Conservation (phyloP, 768 basidiomycete species). For the Boletus pseudo-olivaceus region DNA sequence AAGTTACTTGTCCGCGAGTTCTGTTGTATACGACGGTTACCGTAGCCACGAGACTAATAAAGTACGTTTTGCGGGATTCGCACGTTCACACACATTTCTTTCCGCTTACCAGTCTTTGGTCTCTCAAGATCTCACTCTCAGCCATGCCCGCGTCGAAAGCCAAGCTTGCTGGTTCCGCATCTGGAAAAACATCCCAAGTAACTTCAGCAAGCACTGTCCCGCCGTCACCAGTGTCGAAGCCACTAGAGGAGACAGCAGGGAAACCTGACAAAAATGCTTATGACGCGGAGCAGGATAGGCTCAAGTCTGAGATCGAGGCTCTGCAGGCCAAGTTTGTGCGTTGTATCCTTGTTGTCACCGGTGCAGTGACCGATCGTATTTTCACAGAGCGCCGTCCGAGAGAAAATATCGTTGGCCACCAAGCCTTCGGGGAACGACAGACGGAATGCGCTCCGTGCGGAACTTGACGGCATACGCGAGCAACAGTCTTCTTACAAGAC, state of each 20-base stretch:
- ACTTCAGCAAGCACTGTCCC: slow-evolving; percentile 29
- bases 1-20: background rate
- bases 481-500: slow-evolving; percentile 77
- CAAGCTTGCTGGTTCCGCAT: slow-evolving; percentile 49
- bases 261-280: slow-evolving; percentile 85
- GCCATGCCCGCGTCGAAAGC: slow-evolving; percentile 46
- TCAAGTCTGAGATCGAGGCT: slow-evolving; percentile 81
- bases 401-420: slow-evolving; percentile 66
- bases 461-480: slow-evolving; percentile 75
- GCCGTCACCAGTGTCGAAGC: slow-evolving; percentile 24
- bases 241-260: slow-evolving; percentile 34
- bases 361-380: background rate
- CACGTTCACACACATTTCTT: slow-evolving; percentile 19
- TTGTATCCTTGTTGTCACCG: slow-evolving; percentile 15
- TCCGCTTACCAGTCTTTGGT: slow-evolving; percentile 27
- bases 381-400: slow-evolving; percentile 60
- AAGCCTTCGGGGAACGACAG: slow-evolving; percentile 69
- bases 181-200: slow-evolving; percentile 15
- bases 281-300: slow-evolving; percentile 78
- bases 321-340: slow-evolving; percentile 79
- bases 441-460: slow-evolving; percentile 65
- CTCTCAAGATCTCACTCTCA: slow-evolving; percentile 3
- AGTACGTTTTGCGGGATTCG: slow-evolving; percentile 8
- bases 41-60: background rate
- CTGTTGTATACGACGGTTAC: background rate